Evolutionary conservation across 768 basidiomycete genomes (phyloP).

Genomic region (Coprinopsis marcescibilis): DNA sequence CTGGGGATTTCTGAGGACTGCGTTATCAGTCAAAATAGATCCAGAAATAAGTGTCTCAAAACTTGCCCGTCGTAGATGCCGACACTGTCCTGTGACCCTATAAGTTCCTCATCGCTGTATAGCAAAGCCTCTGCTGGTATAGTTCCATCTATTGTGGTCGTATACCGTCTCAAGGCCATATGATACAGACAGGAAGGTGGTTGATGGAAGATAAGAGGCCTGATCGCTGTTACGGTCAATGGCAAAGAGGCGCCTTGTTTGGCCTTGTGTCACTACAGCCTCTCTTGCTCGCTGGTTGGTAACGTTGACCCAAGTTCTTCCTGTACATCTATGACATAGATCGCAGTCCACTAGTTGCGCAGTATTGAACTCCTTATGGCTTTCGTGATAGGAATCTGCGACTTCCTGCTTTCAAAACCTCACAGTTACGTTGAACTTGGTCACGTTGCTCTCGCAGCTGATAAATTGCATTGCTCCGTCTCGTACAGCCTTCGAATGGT

Average conservation of each 20-base stretch:
- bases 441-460: too few species aligned
- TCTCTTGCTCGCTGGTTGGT: too few species aligned
- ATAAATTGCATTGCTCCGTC: too few species aligned
- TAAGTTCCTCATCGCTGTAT: conserved; percentile 74
- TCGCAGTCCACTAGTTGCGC: too few species aligned
- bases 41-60: conserved; percentile 6
- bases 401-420: too few species aligned
- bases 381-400: too few species aligned
- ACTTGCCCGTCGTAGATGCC: conserved; percentile 92
- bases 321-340: too few species aligned
- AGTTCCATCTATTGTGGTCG: conserved; percentile 59
- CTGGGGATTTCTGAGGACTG: conserved; percentile 77
- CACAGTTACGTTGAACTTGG: too few species aligned
- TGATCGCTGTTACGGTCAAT: not conserved
- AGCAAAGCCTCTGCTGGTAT: conserved; percentile 74
- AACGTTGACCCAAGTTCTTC: too few species aligned
- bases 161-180: conserved; percentile 57
- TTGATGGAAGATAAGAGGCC: not conserved
- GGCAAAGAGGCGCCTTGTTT: not conserved
- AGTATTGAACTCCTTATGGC: too few species aligned
- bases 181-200: not conserved
- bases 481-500: too few species aligned
- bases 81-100: conserved; percentile 69
- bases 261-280: too few species aligned
- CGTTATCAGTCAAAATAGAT: conserved; percentile 22